phyloP scores from a whole-genome alignment of 2,329 filamentous ascomycete species.

The Diatrype stigma region DNA sequence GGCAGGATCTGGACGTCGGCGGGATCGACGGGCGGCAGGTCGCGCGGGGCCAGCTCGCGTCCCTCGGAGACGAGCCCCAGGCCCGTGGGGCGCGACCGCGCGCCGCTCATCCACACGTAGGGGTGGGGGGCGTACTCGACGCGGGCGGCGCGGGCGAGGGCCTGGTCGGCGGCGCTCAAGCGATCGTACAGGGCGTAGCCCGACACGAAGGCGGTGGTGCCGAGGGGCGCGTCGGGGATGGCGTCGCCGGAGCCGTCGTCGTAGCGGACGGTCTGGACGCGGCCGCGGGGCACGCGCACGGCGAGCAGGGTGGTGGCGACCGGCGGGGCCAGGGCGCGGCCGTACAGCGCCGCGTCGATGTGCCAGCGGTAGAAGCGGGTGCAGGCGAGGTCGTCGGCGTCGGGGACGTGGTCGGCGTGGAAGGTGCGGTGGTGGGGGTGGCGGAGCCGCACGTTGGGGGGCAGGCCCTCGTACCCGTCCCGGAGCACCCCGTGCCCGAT shows the following conservation, averaged over 20 bases:
- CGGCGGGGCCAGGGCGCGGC: conserved; percentile 65
- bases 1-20: conserved; percentile 68
- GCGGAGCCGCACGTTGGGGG: conserved; percentile 59
- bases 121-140: conserved; percentile 76
- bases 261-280: conserved; percentile 64
- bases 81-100: conserved; percentile 62
- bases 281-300: conserved; percentile 65
- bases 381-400: conserved; percentile 43
- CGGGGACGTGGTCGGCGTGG: conserved; percentile 60
- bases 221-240: conserved; percentile 64
- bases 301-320: conserved; percentile 69
- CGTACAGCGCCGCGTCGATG: conserved; percentile 74
- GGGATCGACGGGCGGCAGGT: conserved; percentile 62
- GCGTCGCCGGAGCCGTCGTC: conserved; percentile 67
- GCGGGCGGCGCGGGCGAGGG: conserved; percentile 61
- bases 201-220: conserved; percentile 72
- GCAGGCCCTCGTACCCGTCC: conserved; percentile 69
- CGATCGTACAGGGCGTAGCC: conserved; percentile 67
- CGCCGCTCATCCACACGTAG: conserved; percentile 75
- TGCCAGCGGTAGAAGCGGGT: conserved; percentile 73
- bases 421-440: conserved; percentile 78
- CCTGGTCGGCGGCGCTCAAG: conserved; percentile 61
- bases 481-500: conserved; percentile 71
- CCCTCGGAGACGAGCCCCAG: conserved; percentile 67
- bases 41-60: conserved; percentile 53